Evolutionary conservation across 306 rosid genomes (phyloP).

Genomic region (Casuarina cunninghamiana): DNA sequence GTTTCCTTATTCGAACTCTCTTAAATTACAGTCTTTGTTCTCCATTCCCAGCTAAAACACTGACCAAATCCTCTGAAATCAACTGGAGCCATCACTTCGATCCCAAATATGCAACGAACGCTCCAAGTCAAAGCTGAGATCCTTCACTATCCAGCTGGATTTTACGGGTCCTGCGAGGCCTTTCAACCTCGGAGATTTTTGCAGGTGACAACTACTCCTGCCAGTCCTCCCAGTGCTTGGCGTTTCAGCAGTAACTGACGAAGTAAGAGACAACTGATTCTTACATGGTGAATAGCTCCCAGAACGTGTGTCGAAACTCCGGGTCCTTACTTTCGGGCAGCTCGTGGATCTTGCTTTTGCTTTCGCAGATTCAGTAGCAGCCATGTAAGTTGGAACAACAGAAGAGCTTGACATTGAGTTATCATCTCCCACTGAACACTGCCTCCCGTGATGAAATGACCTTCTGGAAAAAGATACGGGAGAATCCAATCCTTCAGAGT

Average conservation of each 20-base stretch:
- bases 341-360: slow-evolving; percentile 70
- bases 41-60: slow-evolving; percentile 24
- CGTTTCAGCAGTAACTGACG: slow-evolving; percentile 51
- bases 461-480: slow-evolving; percentile 46
- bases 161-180: slow-evolving; percentile 75
- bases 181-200: slow-evolving; percentile 80
- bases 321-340: slow-evolving; percentile 67
- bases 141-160: slow-evolving; percentile 51
- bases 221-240: slow-evolving; percentile 32
- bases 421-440: slow-evolving; percentile 60
- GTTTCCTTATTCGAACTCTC: slow-evolving; percentile 1
- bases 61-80: slow-evolving; percentile 22
- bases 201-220: slow-evolving; percentile 35
- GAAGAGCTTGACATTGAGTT: slow-evolving; percentile 65
- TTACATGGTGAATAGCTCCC: slow-evolving; percentile 80
- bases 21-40: slow-evolving; percentile 12
- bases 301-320: slow-evolving; percentile 48
- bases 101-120: slow-evolving; percentile 62
- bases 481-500: slow-evolving; percentile 49
- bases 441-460: slow-evolving; percentile 50
- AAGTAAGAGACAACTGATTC: slow-evolving; percentile 54
- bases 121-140: slow-evolving; percentile 73
- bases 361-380: slow-evolving; percentile 87
- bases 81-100: slow-evolving; percentile 47
- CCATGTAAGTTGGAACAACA: slow-evolving; percentile 85